phyloP scores from a whole-genome alignment of 345 rosid species.

The Gossypium stocksii region DNA sequence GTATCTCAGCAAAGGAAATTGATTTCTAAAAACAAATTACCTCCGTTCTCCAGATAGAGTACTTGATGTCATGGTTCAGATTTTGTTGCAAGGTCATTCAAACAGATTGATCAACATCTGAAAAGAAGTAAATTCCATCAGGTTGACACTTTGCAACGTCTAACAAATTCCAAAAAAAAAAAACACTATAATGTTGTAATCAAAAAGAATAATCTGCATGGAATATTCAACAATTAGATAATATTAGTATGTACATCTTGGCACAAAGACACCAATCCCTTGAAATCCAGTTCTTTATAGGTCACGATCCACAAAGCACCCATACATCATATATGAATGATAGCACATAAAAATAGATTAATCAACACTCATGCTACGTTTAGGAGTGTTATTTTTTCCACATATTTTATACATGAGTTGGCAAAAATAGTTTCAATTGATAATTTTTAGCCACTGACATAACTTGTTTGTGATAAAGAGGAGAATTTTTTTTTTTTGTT shows the following conservation, averaged over 20 bases:
- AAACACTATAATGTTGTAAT: not conserved
- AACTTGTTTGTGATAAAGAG: too few species aligned
- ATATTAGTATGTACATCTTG: not conserved
- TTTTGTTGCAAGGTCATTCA: constrained; percentile 17
- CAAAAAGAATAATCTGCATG: not conserved
- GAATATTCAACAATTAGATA: not conserved
- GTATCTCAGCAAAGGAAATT: not conserved
- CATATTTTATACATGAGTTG: too few species aligned
- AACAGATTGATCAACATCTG: constrained; percentile 6
- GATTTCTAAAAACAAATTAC: constrained; percentile 4
- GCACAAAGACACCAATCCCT: not conserved
- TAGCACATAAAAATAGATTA: not conserved
- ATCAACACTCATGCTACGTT: not conserved
- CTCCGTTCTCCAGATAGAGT: constrained; percentile 16
- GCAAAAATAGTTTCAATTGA: too few species aligned
- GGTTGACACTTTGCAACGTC: not conserved
- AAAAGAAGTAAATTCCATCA: constrained; percentile 8
- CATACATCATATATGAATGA: too few species aligned
- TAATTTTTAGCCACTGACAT: too few species aligned
- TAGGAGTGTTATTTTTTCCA: too few species aligned
- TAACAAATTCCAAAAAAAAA: not conserved
- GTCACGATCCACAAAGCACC: not conserved
- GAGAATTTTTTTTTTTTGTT: too few species aligned
- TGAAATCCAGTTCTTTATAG: not conserved
- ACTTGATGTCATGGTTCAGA: constrained; percentile 19